Evolutionary conservation across 352 stramenopile species (phyloP), one percentile per base, ranked within the genome.

Genomic region (Phytophthora foliorum): DNA sequence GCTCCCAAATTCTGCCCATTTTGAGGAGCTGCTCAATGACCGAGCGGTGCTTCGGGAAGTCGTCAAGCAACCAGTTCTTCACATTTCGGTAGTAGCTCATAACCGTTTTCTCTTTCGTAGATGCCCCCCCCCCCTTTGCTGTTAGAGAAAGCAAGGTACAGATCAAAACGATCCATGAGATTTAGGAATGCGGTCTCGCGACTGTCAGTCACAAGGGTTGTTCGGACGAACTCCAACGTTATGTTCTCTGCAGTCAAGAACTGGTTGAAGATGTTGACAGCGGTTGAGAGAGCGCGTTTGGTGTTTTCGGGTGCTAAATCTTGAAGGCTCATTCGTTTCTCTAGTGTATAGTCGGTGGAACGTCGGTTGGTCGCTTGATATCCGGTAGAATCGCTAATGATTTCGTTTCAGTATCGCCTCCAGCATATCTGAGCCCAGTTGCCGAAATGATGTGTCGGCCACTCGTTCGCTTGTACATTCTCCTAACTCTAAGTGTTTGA

Each of bases 81-180:
- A 70, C 62, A 11, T 64, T 56, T 0, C 54, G 27, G n/a, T 63
- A 64, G 46, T 63, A 70, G 19, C 32, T 44, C 48, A 70, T 70
- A 11, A 64, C 38, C 0, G 53, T 59, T 70, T 63, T 34, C 53
- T 34, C 7, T 56, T 49, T 0, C 53, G 38, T 7, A n/a, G 34
- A n/a, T n/a, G n/a, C n/a, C n/a, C 27, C 48, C 25, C 1, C 48
- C 46, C 2, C 17, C 24, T 19, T 27, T 24, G 3, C 61, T 34
- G 13, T 54, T 45, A n/a, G 44, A 32, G 45, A 59, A 63, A 0
- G 38, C 62, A n/a, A 70, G 29, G 48, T 60, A 31, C 24, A 64
- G 5, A 14, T 44, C 54, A 59, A 45, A 70, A 4, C 38, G 44
- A n/a, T 64, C 46, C 46, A 64, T 54, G 7, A 69, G n/a, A 21